Evolutionary conservation across 345 rosid species (phyloP), one percentile per base, ranked within the genome.

Genomic region (Gossypium thurberi): DNA sequence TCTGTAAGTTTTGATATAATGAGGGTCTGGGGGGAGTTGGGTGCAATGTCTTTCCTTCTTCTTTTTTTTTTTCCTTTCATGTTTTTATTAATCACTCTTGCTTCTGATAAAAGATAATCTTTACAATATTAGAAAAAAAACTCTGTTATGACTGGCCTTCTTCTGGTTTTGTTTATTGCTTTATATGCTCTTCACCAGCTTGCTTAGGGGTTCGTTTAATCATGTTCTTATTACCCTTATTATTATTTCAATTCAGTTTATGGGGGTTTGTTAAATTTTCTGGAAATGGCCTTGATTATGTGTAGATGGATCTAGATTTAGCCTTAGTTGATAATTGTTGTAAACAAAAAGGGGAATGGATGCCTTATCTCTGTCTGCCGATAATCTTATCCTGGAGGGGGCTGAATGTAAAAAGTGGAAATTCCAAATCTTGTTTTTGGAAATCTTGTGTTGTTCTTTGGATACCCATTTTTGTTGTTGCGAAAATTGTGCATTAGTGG

Each of bases 1-100:
- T 69, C 60, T 57, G 62, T 57, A 57, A 57, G 62, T 57, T 21
- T 57, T 78, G 74, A 72, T 65, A 72, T 75, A 58, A 75, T 64
- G 77, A 58, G 52, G 70, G 53, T 25, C 14, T 44, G 69, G 52
- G 69, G 69, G 52, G 23, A 11, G 3, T 43, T 13, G 69, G 69
- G 53, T 25, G 47, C 59, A 69, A n/a, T 69, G 25, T 37, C 40
- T 51, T 69, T n/a, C 13, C 40, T 17, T 0, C 6, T 42, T 48
- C 51, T 2, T 28, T 28, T 28, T 28, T 4, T 11, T 64, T 2
- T 43, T 11, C 1, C 10, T 20, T 68, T 50, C 52, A 65, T 65
- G 53, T 65, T 65, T 20, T 9, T 20, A 15, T 65, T 65, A 65
- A 65, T 65, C 69, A 43, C 13, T 44, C 69, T 20, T 20, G 69